A percentile compares a stretch with the other conserved stretches of the same genome.
phyloP scores from a whole-genome alignment of 352 stramenopile species.

The Hyaloperonospora arabidopsidis region DNA sequence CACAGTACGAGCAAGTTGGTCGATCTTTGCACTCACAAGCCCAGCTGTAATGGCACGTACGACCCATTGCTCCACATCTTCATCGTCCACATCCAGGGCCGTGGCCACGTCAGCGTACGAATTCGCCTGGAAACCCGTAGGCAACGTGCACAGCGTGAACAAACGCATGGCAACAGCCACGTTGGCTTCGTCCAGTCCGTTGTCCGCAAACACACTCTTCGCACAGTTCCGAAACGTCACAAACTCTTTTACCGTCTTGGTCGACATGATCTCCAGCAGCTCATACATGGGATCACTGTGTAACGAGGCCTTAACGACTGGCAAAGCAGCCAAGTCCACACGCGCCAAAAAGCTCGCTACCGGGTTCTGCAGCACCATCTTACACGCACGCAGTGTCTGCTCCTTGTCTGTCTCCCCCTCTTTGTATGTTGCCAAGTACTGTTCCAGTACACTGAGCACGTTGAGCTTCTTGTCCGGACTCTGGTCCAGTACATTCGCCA shows the following conservation, averaged over 20 bases:
- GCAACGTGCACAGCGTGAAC: constrained; percentile 88
- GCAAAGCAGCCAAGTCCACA: constrained; percentile 74
- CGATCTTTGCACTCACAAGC: constrained; percentile 90
- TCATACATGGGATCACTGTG: constrained; percentile 63
- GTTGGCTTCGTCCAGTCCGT: constrained; percentile 50
- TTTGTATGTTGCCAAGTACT: constrained; percentile 60
- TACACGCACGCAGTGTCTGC: constrained; percentile 65
- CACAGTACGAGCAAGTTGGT: constrained; percentile 89
- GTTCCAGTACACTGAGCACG: constrained; percentile 59
- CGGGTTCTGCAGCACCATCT: constrained; percentile 85
- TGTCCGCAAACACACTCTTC: constrained; percentile 51
- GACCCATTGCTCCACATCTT: constrained; percentile 91
- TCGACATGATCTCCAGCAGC: constrained; percentile 89
- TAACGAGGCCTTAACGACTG: constrained; percentile 67
- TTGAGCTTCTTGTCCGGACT: constrained; percentile 43
- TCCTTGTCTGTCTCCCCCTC: constrained; percentile 41
- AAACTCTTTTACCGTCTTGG: constrained; percentile 89
- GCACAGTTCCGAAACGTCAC: constrained; percentile 46
- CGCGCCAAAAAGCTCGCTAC: constrained; percentile 87
- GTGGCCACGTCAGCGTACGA: constrained; percentile 81
- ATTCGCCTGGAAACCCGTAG: constrained; percentile 88
- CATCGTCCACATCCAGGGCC: constrained; percentile 71
- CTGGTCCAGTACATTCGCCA: constrained; percentile 65
- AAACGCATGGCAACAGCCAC: constrained; percentile 86
- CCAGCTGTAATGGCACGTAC: constrained; percentile 89